Base-by-base conservation (phyloP, 2,329 filamentous ascomycete genomes). In the Colletotrichum spinosum region DNA sequence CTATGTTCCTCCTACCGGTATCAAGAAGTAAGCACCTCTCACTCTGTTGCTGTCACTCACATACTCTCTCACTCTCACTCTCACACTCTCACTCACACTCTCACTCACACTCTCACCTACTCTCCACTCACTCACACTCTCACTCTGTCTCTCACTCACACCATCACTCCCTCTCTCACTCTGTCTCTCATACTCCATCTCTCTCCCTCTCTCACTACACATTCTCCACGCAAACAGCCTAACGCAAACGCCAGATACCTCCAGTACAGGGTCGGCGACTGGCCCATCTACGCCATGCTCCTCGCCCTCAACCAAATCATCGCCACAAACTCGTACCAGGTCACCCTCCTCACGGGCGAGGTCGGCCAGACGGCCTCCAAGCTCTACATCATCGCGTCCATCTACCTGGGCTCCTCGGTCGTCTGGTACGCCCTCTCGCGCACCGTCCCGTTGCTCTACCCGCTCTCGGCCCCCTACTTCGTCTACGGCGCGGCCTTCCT, bases 281-380 rank as follows among this genome's bases (percentile, higher is more conserved):
- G 88, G 87, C 88, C 88, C 0, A 72, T 89, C 10, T 90, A 90
- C 73, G 83, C 86, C 2, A 80, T 90, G 67, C 79, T 90, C 39
- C 81, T 90, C 15, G 87, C 86, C 12, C 79, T 89, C 39, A 86
- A 87, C 38, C 88, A 90, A 71, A 86, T 90, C 67, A 85, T 90
- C 54, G 86, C 88, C 1, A 86, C 87, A 60, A 90, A 89, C 74
- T 90, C 87, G 0, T 90, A 90, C 75, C 89, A 91, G 71, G 87
- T 91, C 70, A 89, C 88, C 0, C 80, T 91, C n/a, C 80, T 91
- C 34, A 88, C 87, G 0, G 89, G 88, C n/a, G 84, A 88, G 70
- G 80, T 88, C 35, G 88, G 86, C 60, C 82, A 90, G 72, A 82
- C 83, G 1, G 85, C 87, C 6, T 74, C 77, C 39, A 86, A 88